Base-by-base conservation (phyloP, 371 early-diverging fungal species). In the Saksenaea vasiformis region DNA sequence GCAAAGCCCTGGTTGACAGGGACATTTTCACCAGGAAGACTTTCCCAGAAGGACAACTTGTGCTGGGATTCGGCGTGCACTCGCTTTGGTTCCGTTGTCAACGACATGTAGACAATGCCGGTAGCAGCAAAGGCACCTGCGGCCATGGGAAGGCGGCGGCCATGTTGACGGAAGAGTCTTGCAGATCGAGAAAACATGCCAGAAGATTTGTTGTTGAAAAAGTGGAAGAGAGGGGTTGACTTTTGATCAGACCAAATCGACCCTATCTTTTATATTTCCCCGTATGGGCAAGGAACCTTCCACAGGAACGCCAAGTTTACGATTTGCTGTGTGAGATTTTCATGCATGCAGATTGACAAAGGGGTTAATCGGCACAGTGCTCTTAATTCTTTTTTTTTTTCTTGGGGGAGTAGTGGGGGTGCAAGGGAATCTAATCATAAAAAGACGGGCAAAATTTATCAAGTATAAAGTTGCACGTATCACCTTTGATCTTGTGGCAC, bases 1-100 rank as follows among this genome's bases (percentile, higher is more conserved):
- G 79, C 76, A 60, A 79, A 70, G 5, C 79, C 79, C 24, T 67
- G 68, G 54, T 79, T 79, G 22, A 74, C 79, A 39, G 79, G 79
- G 38, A 67, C 67, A 34, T 79, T 79, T 51, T 79, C 79, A 64
- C 79, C 79, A 66, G 79, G 79, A n/a, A 79, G 60, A 27, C 63
- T 74, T 31, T 79, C 66, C 79, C 79, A 79, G 43, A 79, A 73
- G 9, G 76, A 76, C 24, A 79, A 51, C 31, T 69, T 66, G 39
- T 76, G 68, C 24, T 70, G 67, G 19, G 75, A 71, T 47, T 79
- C 79, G 47, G 79, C 79, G 43, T 76, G 76, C 1, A 74, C 79
- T 10, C 67, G 64, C 22, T 47, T 59, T 17, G 62, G 56, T 24
- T 76, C 71, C 11, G 76, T 66, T 7, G 37, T 38, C 27, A 70